These are phyloP conservation scores for Monoraphidium neglectum DNA, from an alignment of 139 green algal species.

Conservation along the genomic window DNA sequence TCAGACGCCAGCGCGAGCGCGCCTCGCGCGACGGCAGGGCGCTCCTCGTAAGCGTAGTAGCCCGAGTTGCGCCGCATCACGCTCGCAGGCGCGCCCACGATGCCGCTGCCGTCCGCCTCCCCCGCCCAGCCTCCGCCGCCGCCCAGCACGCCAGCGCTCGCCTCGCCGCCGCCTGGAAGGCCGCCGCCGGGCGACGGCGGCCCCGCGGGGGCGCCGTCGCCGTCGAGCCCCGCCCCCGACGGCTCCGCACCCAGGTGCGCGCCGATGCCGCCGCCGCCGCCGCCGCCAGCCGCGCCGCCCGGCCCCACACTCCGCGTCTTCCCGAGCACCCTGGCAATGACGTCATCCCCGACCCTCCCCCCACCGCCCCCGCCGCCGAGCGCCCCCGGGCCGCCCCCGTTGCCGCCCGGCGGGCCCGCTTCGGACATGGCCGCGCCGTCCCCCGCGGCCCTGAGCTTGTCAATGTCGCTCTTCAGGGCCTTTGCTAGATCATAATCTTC, in stretches of 20 bases:
- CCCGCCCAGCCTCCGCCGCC: not conserved
- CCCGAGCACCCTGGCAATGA: not conserved
- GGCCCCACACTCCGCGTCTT: not conserved
- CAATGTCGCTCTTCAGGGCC: conserved; percentile 82
- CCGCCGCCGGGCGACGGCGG: too few relatives aligned
- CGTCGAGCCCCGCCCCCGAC: too few relatives aligned
- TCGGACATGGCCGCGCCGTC: conserved; percentile 18
- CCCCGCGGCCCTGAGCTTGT: conserved; percentile 64
- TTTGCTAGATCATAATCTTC: conserved; percentile 97
- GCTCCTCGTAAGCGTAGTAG: conserved; percentile 76
- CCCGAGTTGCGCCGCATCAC: not conserved
- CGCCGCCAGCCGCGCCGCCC: not conserved
- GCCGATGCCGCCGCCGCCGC: too few relatives aligned
- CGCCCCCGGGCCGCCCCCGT: not conserved
- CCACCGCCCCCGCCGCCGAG: not conserved
- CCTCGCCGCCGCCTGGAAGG: too few relatives aligned
- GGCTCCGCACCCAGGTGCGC: too few relatives aligned
- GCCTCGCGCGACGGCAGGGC: conserved; percentile 63
- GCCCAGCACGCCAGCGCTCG: not conserved
- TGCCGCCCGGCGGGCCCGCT: not conserved
- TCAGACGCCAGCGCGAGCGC: conserved; percentile 30
- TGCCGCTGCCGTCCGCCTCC: too few relatives aligned
- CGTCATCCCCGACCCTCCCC: not conserved
- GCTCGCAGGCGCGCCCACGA: not conserved
- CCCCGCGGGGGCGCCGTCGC: not conserved